phyloP scores from a whole-genome alignment of 202 grass and related monocot species.

The Panicum virgatum region DNA sequence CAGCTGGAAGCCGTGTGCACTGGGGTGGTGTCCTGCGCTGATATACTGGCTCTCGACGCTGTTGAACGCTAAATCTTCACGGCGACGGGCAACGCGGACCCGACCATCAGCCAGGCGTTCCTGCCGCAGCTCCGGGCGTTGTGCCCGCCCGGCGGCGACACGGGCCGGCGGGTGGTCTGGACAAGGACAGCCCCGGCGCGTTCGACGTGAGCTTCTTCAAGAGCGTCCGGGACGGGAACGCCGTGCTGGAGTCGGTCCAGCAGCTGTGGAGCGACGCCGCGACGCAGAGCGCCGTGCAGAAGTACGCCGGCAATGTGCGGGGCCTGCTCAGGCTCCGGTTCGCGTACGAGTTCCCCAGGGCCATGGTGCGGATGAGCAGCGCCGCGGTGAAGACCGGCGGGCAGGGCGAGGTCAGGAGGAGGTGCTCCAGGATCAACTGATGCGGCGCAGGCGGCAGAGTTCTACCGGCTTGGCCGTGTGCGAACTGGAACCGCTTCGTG shows the following conservation, averaged over 20 bases:
- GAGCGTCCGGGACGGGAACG: slow-evolving; percentile 69
- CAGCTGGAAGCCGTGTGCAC: slow-evolving; percentile 65
- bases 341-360: slow-evolving; percentile 61
- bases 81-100: slow-evolving; percentile 62
- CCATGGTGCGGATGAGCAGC: slow-evolving; percentile 63
- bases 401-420: slow-evolving; percentile 69
- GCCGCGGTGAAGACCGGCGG: slow-evolving; percentile 64
- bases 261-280: slow-evolving; percentile 65
- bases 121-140: slow-evolving; percentile 52
- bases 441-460: no score
- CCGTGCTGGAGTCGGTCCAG: slow-evolving; percentile 80
- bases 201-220: slow-evolving; percentile 81
- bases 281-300: slow-evolving; percentile 51
- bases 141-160: slow-evolving; percentile 50
- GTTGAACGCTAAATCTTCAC: slow-evolving; percentile 88
- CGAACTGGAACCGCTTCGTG: not conserved
- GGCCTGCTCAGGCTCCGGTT: slow-evolving; percentile 70
- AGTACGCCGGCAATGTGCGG: slow-evolving; percentile 61
- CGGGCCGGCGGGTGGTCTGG: slow-evolving; percentile 53
- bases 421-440: slow-evolving; percentile 76
- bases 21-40: slow-evolving; percentile 74
- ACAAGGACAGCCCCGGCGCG: slow-evolving; percentile 38
- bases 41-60: slow-evolving; percentile 72
- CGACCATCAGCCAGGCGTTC: slow-evolving; percentile 59
- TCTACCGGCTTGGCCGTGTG: no score